Base-by-base conservation (phyloP, 257 asterid genomes). In the Paulownia fortunei region DNA sequence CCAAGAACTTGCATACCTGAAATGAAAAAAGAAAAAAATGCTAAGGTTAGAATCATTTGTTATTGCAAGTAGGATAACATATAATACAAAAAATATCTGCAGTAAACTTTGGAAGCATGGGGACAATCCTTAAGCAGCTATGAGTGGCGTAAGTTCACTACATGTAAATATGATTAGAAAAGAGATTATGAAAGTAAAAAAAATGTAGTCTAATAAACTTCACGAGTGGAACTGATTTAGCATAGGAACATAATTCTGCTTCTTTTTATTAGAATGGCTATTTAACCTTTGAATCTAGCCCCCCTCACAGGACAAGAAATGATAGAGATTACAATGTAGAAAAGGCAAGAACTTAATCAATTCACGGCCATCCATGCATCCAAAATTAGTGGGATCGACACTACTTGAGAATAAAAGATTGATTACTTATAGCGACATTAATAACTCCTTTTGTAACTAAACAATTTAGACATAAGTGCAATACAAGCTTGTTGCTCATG, bases 1-100 rank as follows among this genome's bases (percentile, higher is more conserved):
- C 98, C 96, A 96, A 86, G 83, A 96, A 96, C 88, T 83, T 90
- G 92, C 98, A 92, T 42, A 95, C 99, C 99, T 94, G 72, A 69
- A 73, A 81, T 60, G 13, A 12, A 19, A 52, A 79, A 21, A 8
- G 52, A 30, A 30, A 69, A 63, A 60, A 49, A 44, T 13, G 27
- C 7, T 23, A 26, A 18, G 65, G 61, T 71, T 44, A 11, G 34
- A 51, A 73, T 52, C 76, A 18, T 69, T 41, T 26, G 19, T 54
- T 67, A 63, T 24, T 59, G 58, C 59, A 81, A 71, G 49, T 52
- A 70, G 76, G 36, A 51, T 49, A 69, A 61, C 46, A 47, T 52
- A 24, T 46, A 60, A 81, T 47, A 73, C 4, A 59, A 69, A 72
- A 73, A 23, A 41, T 6, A 2, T 26, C 37, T 44, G 30, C 9